These are phyloP conservation scores for Conticribra weissflogii DNA, from an alignment of 108 stramenopile species.

Conservation along the genomic window DNA sequence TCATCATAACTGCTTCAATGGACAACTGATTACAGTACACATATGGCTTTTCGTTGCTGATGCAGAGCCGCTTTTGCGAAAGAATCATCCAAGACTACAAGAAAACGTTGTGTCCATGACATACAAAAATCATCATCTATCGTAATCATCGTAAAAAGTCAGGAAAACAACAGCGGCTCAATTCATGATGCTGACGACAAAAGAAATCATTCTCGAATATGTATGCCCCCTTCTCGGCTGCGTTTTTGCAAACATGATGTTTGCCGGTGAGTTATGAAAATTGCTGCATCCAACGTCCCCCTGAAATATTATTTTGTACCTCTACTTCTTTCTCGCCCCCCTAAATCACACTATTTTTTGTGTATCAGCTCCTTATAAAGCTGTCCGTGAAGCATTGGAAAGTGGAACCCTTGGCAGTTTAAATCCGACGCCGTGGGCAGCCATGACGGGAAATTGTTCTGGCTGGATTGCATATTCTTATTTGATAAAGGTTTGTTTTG, in stretches of 20 bases:
- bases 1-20: no score
- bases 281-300: background rate
- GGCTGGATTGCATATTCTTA: conserved; percentile 78
- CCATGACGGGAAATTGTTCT: conserved; percentile 76
- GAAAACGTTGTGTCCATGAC: no score
- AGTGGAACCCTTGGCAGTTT: conserved; percentile 62
- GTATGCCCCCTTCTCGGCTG: conserved; percentile 65
- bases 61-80: no score
- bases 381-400: conserved; percentile 51
- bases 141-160: no score
- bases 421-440: conserved; percentile 85
- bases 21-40: no score
- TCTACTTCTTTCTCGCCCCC: background rate
- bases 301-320: background rate
- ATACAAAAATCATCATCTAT: no score
- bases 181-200: conserved; percentile 19
- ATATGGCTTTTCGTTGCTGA: no score
- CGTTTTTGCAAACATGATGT: conserved; percentile 72
- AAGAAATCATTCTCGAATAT: conserved; percentile 66
- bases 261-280: conserved; percentile 30
- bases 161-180: no score
- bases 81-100: no score
- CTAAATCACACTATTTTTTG: background rate
- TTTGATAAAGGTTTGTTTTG: conserved; percentile 44
- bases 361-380: conserved; percentile 53